These are phyloP conservation scores for Crotalaria pallida DNA, from an alignment of 306 rosid species.

Conservation along the genomic window DNA sequence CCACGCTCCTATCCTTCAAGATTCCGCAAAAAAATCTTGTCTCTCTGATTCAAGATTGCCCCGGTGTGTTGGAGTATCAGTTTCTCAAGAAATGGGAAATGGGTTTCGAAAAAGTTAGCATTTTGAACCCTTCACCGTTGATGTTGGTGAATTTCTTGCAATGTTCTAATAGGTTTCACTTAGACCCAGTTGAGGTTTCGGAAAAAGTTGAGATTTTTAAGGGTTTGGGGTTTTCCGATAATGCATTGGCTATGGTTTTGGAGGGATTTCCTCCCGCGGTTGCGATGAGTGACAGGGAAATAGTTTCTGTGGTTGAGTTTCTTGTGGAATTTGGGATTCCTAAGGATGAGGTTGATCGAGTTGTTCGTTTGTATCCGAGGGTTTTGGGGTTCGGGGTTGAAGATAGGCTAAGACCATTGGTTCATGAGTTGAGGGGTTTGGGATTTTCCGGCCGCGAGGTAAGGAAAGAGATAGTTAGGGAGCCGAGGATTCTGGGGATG, in stretches of 20 bases:
- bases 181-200: conserved; percentile 32
- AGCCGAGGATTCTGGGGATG: conserved; percentile 59
- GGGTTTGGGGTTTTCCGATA: conserved; percentile 44
- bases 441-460: conserved; percentile 52
- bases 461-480: conserved; percentile 45
- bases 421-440: conserved; percentile 45
- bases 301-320: conserved; percentile 32
- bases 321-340: conserved; percentile 40
- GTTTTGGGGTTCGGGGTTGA: conserved; percentile 59
- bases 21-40: conserved; percentile 48
- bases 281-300: conserved; percentile 32
- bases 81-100: conserved; percentile 50
- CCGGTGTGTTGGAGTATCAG: conserved; percentile 46
- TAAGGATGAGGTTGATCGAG: conserved; percentile 33
- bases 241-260: conserved; percentile 34
- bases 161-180: conserved; percentile 40
- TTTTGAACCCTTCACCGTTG: conserved; percentile 29
- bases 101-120: conserved; percentile 25
- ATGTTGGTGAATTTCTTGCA: conserved; percentile 44
- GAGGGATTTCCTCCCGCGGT: conserved; percentile 52
- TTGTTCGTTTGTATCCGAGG: conserved; percentile 44
- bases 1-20: conserved; percentile 45
- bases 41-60: conserved; percentile 48
- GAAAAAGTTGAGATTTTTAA: conserved; percentile 29
- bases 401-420: conserved; percentile 51